Evolutionary conservation across 371 early-diverging fungal genomes (phyloP).

Genomic region (Mucor circinelloides): DNA sequence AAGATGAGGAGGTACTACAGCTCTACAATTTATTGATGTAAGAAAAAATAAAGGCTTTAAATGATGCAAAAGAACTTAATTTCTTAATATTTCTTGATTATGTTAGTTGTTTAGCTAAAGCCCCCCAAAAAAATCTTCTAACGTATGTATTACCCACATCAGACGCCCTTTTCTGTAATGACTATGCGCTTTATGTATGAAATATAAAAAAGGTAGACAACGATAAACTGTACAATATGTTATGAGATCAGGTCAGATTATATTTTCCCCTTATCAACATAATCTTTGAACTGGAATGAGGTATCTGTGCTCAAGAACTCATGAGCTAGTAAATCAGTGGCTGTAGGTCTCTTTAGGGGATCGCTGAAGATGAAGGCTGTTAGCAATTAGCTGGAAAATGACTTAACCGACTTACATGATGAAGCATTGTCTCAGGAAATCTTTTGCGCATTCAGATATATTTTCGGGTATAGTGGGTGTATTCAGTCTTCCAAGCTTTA

Average conservation of each 20-base stretch:
- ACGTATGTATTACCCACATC: too few species aligned
- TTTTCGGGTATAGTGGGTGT: conserved; percentile 73
- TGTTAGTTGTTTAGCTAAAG: too few species aligned
- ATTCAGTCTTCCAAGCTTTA: conserved; percentile 50
- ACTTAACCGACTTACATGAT: conserved; percentile 42
- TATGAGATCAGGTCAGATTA: conserved; percentile 16
- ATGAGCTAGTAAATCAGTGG: conserved; percentile 58
- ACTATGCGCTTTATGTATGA: not conserved
- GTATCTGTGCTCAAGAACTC: conserved; percentile 49
- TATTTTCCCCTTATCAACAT: conserved; percentile 34
- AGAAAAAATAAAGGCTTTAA: too few species aligned
- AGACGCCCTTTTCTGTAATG: too few species aligned
- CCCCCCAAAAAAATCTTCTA: too few species aligned
- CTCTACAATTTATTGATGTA: too few species aligned
- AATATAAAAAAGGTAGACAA: not conserved
- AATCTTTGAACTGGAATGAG: conserved; percentile 53
- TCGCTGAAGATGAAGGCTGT: conserved; percentile 37
- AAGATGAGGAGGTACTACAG: too few species aligned
- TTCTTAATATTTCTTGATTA: too few species aligned
- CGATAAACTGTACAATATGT: not conserved
- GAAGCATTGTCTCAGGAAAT: conserved; percentile 72
- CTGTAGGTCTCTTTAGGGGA: conserved; percentile 68
- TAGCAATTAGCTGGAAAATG: not conserved
- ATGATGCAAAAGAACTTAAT: too few species aligned
- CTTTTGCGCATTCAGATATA: conserved; percentile 63